Conservation (phyloP, 129 eudicot species). For the Smallanthus sonchifolius region DNA sequence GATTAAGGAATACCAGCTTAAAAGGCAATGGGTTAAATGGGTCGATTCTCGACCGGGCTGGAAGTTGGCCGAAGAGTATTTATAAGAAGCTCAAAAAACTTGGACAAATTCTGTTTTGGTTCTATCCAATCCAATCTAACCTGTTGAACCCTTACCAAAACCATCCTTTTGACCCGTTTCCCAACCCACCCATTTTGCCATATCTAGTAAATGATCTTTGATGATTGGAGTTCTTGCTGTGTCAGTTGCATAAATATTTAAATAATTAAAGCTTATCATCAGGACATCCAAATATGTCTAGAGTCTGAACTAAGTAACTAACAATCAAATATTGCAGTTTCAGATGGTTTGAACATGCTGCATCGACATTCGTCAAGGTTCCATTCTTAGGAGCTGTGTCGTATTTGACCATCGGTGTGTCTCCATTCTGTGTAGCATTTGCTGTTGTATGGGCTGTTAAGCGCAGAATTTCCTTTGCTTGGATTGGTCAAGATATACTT, state of each 20-base stretch:
- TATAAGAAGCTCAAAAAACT: background rate
- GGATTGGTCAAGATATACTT: slow-evolving; percentile 99
- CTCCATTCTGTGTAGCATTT: slow-evolving; percentile 86
- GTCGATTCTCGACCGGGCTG: background rate
- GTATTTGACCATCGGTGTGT: slow-evolving; percentile 68
- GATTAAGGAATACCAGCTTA: background rate
- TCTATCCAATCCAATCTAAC: background rate
- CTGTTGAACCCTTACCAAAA: background rate
- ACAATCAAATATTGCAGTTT: slow-evolving; percentile 51
- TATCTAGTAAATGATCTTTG: background rate
- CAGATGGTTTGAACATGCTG: slow-evolving; percentile 87
- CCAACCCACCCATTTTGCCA: background rate
- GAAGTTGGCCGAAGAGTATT: background rate
- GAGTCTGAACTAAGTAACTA: slow-evolving; percentile 45
- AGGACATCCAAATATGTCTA: background rate
- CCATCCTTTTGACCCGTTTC: background rate
- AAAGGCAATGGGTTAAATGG: background rate
- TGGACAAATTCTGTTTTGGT: background rate
- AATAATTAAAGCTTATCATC: background rate
- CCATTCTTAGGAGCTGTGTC: slow-evolving; percentile 90
- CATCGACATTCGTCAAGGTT: slow-evolving; percentile 67
- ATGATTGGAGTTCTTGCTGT: background rate
- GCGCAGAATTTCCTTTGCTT: slow-evolving; percentile 72
- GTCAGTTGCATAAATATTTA: background rate
- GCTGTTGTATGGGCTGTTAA: slow-evolving; percentile 92